A percentile compares a stretch with the other conserved stretches of the same genome.
Conservation (phyloP, 257 asterid genomes). For the Linaria vulgaris region DNA sequence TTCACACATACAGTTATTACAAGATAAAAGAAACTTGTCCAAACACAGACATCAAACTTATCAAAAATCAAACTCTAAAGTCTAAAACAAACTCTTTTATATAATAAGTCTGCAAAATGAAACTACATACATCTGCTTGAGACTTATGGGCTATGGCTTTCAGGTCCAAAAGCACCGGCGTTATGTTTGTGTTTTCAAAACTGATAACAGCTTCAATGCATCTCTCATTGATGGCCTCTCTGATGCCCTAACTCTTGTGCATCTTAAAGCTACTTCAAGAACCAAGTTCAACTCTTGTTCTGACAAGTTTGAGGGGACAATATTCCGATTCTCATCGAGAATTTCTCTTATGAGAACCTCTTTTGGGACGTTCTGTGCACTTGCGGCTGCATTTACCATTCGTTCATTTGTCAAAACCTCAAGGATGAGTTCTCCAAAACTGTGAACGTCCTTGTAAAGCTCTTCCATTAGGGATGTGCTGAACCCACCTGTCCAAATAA, state of each 20-base stretch:
- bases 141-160: too few relatives aligned
- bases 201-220: slow-evolving; percentile 47
- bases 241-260: slow-evolving; percentile 64
- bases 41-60: too few relatives aligned
- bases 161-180: slow-evolving; percentile 8
- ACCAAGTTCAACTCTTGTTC: slow-evolving; percentile 44
- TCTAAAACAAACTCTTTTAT: too few relatives aligned
- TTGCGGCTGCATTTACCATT: slow-evolving; percentile 35
- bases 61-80: too few relatives aligned
- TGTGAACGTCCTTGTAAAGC: slow-evolving; percentile 60
- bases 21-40: too few relatives aligned
- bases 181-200: slow-evolving; percentile 32
- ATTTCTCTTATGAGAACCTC: slow-evolving; percentile 59
- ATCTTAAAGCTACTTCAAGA: slow-evolving; percentile 68
- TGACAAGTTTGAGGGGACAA: slow-evolving; percentile 29
- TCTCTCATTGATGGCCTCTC: slow-evolving; percentile 73
- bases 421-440: slow-evolving; percentile 67
- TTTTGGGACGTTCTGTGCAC: slow-evolving; percentile 28
- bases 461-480: slow-evolving; percentile 47
- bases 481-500: slow-evolving; percentile 49
- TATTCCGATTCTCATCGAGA: slow-evolving; percentile 39
- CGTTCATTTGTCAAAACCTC: slow-evolving; percentile 62
- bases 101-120: too few relatives aligned
- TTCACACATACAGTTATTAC: too few relatives aligned
- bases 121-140: too few relatives aligned